Evolutionary conservation across 2,329 filamentous ascomycete genomes (phyloP), one percentile per base, ranked within the genome.

Genomic region (Cordyceps fumosorosea): DNA sequence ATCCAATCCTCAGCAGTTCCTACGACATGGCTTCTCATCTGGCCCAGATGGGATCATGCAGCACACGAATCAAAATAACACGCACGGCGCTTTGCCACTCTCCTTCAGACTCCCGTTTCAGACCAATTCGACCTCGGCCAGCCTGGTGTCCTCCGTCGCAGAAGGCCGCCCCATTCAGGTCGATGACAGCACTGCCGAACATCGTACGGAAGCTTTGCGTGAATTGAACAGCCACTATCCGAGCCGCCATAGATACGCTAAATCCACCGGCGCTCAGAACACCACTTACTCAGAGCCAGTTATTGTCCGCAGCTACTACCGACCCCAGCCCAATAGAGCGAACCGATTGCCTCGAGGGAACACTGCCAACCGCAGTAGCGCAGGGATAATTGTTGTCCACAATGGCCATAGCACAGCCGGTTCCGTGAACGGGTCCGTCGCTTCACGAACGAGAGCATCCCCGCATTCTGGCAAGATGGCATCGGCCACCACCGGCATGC

Each of bases 251-350:
- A 80, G 78, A 65, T 84, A 82, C 75, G 76, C 81, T 63, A 82
- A 84, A 71, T 82, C 82, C 26, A 80, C 80, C 14, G 80, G 81
- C 12, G 79, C 84, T 20, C 77, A 81, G 68, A 84, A 75, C 72
- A 83, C 78, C 66, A 86, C 84, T 45, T 86, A 84, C 68, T 86
- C 82, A 3, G 84, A 87, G 65, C 85, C 85, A n/a, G 84, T 88
- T 62, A 82, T 88, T 45, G 85, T 88, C 26, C 80, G 84, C 63
- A 87, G 84, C 55, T 87, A 88, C 69, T 84, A 82, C 50, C 80
- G 82, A 1, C 78, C 75, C 12, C 75, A 68, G 26, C 68, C 72
- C 16, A 47, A 48, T 42, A 60, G 42, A 26, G 67, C 72, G 14
- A 71, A 68, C 48, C 74, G 75, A 20, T 2, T 29, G 22, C 42